Percentiles rank a stretch among this genome's conserved stretches.
These are phyloP conservation scores for Polychytrium aggregatum DNA, from an alignment of 192 early-diverging fungal genomes.

Conservation along the genomic window DNA sequence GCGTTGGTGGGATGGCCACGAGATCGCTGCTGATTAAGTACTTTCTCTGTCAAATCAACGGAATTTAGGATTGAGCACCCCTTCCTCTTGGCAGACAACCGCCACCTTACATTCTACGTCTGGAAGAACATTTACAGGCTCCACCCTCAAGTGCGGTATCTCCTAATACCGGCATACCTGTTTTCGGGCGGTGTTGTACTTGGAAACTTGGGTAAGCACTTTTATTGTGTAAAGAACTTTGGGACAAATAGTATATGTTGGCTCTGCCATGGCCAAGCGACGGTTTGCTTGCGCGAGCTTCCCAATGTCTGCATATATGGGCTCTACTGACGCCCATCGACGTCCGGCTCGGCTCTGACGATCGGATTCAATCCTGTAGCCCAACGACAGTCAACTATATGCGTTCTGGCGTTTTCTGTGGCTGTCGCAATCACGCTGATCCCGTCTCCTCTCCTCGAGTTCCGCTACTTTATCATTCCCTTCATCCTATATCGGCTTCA, in stretches of 20 bases:
- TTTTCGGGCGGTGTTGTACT: constrained; percentile 26
- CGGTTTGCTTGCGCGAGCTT: too few relatives aligned
- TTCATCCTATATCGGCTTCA: constrained; percentile 64
- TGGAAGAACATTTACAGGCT: constrained; percentile 70
- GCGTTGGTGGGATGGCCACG: too few relatives aligned
- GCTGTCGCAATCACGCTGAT: constrained; percentile 57
- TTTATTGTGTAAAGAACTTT: not conserved
- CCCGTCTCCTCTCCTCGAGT: constrained; percentile 88
- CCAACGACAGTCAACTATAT: too few relatives aligned
- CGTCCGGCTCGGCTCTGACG: too few relatives aligned
- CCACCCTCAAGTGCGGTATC: constrained; percentile 42
- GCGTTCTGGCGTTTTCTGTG: constrained; percentile 36
- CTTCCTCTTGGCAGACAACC: constrained; percentile 87
- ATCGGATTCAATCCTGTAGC: too few relatives aligned
- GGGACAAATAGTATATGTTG: too few relatives aligned
- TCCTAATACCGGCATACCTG: constrained; percentile 56
- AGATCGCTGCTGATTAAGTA: too few relatives aligned
- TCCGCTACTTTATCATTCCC: constrained; percentile 90
- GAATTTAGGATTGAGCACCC: constrained; percentile 77
- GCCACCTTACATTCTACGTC: constrained; percentile 92
- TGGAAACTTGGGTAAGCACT: constrained; percentile 30
- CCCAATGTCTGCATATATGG: too few relatives aligned
- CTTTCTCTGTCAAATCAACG: too few relatives aligned
- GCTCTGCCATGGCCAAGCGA: too few relatives aligned
- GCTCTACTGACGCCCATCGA: too few relatives aligned